Conservation (phyloP, 805 yeast genomes). For the Candida koratica region DNA sequence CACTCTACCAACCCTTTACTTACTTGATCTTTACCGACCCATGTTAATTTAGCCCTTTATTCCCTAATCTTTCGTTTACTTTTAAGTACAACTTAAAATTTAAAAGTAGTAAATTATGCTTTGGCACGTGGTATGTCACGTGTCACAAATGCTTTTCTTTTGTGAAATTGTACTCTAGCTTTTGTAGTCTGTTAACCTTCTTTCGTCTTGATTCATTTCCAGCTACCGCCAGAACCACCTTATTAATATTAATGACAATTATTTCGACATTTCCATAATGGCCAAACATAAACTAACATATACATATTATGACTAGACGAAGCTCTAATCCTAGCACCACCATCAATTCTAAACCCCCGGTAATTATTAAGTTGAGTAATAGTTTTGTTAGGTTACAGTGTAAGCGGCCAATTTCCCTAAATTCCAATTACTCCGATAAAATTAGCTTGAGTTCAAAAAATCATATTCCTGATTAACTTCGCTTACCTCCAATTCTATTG, state of each 20-base stretch:
- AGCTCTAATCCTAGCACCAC: conserved; percentile 6
- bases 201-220: conserved; percentile 1
- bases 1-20: too few species aligned
- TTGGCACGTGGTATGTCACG: too few species aligned
- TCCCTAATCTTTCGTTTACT: too few species aligned
- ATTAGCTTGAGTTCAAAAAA: conserved; percentile 30
- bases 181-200: conserved; percentile 5
- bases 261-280: conserved; percentile 22
- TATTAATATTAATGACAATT: conserved; percentile 18
- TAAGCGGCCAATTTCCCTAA: conserved; percentile 28
- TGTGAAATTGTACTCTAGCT: conserved; percentile 6
- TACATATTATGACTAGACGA: conserved; percentile 9
- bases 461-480: conserved; percentile 35
- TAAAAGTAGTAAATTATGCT: too few species aligned
- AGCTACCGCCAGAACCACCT: conserved; percentile 1
- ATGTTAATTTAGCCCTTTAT: too few species aligned
- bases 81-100: too few species aligned
- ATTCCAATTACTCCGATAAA: conserved; percentile 34
- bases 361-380: conserved; percentile 33
- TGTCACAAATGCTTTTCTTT: conserved; percentile 3
- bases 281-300: conserved; percentile 17
- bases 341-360: conserved; percentile 33
- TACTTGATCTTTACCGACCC: too few species aligned
- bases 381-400: conserved; percentile 18
- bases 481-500: conserved; percentile 22